These are phyloP conservation scores for Euphorbia schlechtendalii DNA, from an alignment of 441 rosid genomes.

Conservation along the genomic window DNA sequence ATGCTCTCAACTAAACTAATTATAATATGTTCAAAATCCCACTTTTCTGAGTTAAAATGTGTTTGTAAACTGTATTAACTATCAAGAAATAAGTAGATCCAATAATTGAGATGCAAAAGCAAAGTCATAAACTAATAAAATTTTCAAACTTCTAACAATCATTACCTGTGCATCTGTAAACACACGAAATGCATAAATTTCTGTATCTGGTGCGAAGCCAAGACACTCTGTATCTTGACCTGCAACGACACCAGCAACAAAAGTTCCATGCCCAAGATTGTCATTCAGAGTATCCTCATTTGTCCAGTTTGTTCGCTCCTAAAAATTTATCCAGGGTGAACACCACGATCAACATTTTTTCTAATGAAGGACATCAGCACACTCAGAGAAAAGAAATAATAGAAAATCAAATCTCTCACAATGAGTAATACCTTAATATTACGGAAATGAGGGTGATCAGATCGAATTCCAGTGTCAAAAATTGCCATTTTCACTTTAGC, in stretches of 20 bases:
- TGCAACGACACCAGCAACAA: constrained; percentile 98
- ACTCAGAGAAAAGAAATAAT: constrained; percentile 5
- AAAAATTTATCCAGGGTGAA: constrained; percentile 26
- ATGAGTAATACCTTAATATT: constrained; percentile 65
- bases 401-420: constrained; percentile 1
- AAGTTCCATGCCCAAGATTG: constrained; percentile 98
- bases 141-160: constrained; percentile 27
- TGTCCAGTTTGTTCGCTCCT: constrained; percentile 99
- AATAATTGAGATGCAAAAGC: constrained; percentile 2
- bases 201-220: constrained; percentile 96
- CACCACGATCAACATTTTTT: constrained; percentile 18
- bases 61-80: not conserved
- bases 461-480: constrained; percentile 95
- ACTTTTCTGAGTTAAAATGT: not conserved
- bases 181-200: constrained; percentile 91
- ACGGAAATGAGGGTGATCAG: constrained; percentile 94
- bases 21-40: not conserved
- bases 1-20: not conserved
- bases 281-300: constrained; percentile 95
- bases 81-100: not conserved
- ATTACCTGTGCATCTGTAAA: constrained; percentile 99
- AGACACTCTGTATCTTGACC: constrained; percentile 84
- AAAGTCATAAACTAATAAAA: constrained; percentile 8
- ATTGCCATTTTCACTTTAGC: constrained; percentile 96
- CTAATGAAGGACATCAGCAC: constrained; percentile 2